A percentile compares a stretch with the other conserved stretches of the same genome.
Evolutionary conservation across 2,329 filamentous ascomycete genomes (phyloP).

Genomic region (Plenodomus biglobosus): DNA sequence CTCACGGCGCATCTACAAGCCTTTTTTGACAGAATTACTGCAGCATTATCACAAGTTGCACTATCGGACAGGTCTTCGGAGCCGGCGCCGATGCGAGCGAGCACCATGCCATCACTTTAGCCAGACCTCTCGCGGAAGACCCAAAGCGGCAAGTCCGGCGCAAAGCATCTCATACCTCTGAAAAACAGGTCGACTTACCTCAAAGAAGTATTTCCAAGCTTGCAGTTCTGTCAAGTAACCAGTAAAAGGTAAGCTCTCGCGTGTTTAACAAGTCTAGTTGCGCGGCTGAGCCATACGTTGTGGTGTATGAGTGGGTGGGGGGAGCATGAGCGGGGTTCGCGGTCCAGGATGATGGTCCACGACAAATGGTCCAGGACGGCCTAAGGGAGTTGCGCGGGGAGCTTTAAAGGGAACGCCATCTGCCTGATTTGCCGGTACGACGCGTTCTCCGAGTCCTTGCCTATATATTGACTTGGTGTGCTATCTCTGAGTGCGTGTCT

Average conservation of each 20-base stretch:
- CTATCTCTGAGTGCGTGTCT: not conserved
- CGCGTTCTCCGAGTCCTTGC: not conserved
- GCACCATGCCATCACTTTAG: not conserved
- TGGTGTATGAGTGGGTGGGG: not conserved
- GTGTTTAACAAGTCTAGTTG: not conserved
- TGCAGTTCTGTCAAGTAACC: not conserved
- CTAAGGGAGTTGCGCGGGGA: slow-evolving; percentile 28
- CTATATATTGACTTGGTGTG: not conserved
- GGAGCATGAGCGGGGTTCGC: slow-evolving; percentile 9
- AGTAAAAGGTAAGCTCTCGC: slow-evolving; percentile 5
- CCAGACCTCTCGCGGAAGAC: slow-evolving; percentile 12
- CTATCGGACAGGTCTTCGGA: slow-evolving; percentile 2
- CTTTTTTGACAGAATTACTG: not conserved
- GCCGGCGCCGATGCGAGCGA: slow-evolving; percentile 21
- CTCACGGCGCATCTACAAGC: too few species aligned
- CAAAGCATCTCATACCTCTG: slow-evolving; percentile 7
- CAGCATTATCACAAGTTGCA: not conserved
- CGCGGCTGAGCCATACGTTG: not conserved
- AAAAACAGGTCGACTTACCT: slow-evolving; percentile 13
- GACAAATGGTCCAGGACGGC: slow-evolving; percentile 14
- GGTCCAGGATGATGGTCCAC: slow-evolving; percentile 7
- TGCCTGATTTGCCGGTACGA: slow-evolving; percentile 8
- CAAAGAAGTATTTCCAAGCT: slow-evolving; percentile 20
- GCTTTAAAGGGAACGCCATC: slow-evolving; percentile 23
- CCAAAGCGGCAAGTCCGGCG: slow-evolving; percentile 25